Evolutionary conservation across 371 early-diverging fungal genomes (phyloP).

Genomic region (Lichtheimia corymbifera): DNA sequence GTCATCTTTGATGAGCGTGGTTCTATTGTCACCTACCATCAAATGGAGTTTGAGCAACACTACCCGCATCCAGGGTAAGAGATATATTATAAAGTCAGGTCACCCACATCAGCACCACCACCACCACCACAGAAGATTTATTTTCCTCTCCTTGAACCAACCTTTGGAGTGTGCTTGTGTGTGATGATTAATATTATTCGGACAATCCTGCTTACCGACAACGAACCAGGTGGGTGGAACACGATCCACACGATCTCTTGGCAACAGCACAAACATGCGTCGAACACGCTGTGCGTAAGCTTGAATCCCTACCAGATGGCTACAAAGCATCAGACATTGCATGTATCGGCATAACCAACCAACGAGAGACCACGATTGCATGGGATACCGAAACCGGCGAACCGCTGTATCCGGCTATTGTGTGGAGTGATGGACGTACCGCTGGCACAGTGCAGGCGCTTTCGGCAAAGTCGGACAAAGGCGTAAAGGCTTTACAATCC

Average conservation of each 20-base stretch:
- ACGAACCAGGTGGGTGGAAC: constrained; percentile 85
- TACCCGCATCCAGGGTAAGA: constrained; percentile 82
- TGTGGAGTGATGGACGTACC: constrained; percentile 95
- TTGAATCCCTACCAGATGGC: constrained; percentile 57
- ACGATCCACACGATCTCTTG: constrained; percentile 81
- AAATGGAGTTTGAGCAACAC: constrained; percentile 81
- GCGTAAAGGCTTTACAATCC: constrained; percentile 43
- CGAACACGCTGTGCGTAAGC: constrained; percentile 65
- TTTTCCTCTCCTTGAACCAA: neutral
- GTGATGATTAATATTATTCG: neutral
- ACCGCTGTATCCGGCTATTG: constrained; percentile 87
- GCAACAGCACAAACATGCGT: constrained; percentile 75
- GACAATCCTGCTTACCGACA: neutral
- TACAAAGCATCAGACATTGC: constrained; percentile 65
- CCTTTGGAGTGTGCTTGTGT: neutral
- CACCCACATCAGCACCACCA: too few species aligned
- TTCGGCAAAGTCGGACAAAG: constrained; percentile 40
- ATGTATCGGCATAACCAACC: constrained; percentile 93
- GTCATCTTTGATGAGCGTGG: constrained; percentile 88
- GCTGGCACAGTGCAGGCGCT: constrained; percentile 69
- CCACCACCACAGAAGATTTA: neutral
- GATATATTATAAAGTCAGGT: neutral
- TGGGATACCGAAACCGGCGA: constrained; percentile 88
- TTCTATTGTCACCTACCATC: constrained; percentile 74
- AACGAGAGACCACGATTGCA: constrained; percentile 91